phyloP scores from a whole-genome alignment of 257 asterid species.

The Solanum phureja region DNA sequence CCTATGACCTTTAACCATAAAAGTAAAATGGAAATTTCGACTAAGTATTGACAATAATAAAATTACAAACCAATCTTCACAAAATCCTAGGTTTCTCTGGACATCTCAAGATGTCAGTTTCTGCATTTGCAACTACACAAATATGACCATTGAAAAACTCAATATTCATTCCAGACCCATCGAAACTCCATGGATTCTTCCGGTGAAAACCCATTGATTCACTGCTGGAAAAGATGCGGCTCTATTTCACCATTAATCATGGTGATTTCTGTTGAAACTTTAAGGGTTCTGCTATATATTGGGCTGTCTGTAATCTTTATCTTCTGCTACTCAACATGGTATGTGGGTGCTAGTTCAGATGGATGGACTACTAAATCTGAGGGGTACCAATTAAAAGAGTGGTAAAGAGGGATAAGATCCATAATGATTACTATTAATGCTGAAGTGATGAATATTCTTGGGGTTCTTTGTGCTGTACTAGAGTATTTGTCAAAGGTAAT shows the following conservation, averaged over 20 bases:
- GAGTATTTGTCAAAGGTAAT: background rate
- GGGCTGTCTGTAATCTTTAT: background rate
- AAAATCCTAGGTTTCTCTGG: background rate
- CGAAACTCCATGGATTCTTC: background rate
- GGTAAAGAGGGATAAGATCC: conserved; percentile 1
- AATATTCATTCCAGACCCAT: background rate
- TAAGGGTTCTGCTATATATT: background rate
- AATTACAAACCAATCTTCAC: background rate
- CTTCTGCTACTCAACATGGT: conserved; percentile 3
- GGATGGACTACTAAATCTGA: background rate
- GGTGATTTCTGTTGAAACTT: background rate
- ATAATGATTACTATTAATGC: background rate
- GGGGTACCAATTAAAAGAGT: background rate
- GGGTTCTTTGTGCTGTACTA: background rate
- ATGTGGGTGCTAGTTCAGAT: background rate
- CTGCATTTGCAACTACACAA: background rate
- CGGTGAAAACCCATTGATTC: background rate
- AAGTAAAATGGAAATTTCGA: background rate
- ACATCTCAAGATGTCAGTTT: background rate
- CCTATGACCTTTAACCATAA: background rate
- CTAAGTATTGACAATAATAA: background rate
- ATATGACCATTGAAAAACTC: background rate
- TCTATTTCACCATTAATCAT: background rate
- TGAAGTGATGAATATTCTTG: background rate
- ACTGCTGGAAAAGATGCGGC: background rate